Percentiles rank a stretch among this genome's conserved stretches.
These are phyloP conservation scores for Biscogniauxia mediterranea DNA, from an alignment of 2,329 filamentous ascomycete genomes.

Conservation along the genomic window DNA sequence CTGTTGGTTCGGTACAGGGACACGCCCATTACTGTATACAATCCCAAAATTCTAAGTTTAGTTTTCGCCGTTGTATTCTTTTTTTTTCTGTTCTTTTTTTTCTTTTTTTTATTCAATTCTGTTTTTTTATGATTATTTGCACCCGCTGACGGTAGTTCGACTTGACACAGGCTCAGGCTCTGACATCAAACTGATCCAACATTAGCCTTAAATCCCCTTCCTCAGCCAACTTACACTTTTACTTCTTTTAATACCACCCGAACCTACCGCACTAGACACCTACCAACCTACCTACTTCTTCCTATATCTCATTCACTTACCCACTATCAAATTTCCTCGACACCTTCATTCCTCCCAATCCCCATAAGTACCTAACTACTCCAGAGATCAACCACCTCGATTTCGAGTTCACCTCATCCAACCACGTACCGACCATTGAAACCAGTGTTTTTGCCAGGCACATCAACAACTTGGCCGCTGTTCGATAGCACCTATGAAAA, in stretches of 20 bases:
- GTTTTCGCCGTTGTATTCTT: neutral
- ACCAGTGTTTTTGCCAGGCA: neutral
- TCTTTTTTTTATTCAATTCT: no score
- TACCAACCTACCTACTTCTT: neutral
- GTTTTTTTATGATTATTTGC: no score
- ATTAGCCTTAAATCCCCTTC: slow-evolving; percentile 12
- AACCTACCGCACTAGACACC: slow-evolving; percentile 12
- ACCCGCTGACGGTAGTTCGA: neutral
- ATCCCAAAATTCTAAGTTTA: slow-evolving; percentile 1
- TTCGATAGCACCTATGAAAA: neutral
- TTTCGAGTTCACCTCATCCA: neutral
- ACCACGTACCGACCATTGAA: neutral
- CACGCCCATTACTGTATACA: neutral
- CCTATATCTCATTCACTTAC: no score
- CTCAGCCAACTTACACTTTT: slow-evolving; percentile 10
- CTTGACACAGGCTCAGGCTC: slow-evolving; percentile 11
- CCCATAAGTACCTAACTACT: no score
- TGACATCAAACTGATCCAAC: slow-evolving; percentile 24
- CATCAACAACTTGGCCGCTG: neutral
- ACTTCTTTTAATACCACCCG: slow-evolving; percentile 9
- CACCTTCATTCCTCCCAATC: no score
- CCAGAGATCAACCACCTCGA: neutral
- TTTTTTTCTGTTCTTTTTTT: neutral
- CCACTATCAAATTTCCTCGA: neutral
- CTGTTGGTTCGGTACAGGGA: neutral